Evolutionary conservation across 164 flowering plant species (phyloP).

Genomic region (Vitis riparia): DNA sequence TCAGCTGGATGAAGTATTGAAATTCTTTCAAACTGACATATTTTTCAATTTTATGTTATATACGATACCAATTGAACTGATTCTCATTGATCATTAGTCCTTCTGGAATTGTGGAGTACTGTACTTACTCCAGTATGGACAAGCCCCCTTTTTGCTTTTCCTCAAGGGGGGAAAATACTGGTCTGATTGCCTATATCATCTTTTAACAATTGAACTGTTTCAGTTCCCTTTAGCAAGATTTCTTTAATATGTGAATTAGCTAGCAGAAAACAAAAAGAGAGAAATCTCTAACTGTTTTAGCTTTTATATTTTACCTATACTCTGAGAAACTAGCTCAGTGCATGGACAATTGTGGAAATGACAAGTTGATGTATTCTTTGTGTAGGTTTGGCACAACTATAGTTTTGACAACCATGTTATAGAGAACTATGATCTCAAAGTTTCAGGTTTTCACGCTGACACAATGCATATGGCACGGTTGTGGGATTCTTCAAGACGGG

Average conservation of each 20-base stretch:
- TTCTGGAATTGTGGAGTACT: too few relatives aligned
- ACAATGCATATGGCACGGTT: slow-evolving; percentile 98
- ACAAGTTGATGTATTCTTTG: slow-evolving; percentile 6
- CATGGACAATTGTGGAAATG: background rate
- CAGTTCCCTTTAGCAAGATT: too few relatives aligned
- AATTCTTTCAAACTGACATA: too few relatives aligned
- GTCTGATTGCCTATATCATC: background rate
- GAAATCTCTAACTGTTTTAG: background rate
- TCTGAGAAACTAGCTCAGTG: background rate
- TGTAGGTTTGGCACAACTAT: slow-evolving; percentile 99
- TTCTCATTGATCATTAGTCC: too few relatives aligned
- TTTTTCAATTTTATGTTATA: too few relatives aligned
- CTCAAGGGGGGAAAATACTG: background rate
- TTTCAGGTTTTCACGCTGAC: slow-evolving; percentile 93
- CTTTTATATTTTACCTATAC: background rate
- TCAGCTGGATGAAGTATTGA: too few relatives aligned
- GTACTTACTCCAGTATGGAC: too few relatives aligned
- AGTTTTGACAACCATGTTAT: slow-evolving; percentile 88
- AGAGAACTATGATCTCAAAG: slow-evolving; percentile 76
- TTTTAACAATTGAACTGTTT: background rate
- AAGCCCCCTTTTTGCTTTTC: background rate
- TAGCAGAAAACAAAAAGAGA: too few relatives aligned
- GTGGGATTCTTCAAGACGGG: slow-evolving; percentile 91
- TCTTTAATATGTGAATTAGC: too few relatives aligned
- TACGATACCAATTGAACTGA: too few relatives aligned